Conservation (phyloP, 192 early-diverging fungal species). For the Rhizophlyctis rosea region DNA sequence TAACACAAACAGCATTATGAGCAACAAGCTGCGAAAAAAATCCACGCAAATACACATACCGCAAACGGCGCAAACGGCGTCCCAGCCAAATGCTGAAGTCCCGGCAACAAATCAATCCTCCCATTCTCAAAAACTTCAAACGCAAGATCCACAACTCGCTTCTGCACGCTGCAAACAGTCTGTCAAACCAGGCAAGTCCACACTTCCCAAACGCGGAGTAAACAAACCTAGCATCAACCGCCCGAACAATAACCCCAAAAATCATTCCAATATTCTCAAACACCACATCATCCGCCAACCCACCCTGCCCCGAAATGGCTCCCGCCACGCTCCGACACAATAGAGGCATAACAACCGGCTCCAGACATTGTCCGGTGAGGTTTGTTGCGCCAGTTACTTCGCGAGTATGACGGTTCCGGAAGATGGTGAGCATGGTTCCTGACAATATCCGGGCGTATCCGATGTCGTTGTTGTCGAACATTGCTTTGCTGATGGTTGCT, state of each 20-base stretch:
- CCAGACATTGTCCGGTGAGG: neutral
- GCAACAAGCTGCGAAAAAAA: no score
- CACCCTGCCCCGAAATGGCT: neutral
- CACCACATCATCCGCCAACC: neutral
- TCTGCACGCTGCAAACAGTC: no score
- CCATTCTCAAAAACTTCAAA: conserved; percentile 12
- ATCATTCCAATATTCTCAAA: neutral
- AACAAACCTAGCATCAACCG: neutral
- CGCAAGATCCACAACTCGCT: conserved; percentile 4
- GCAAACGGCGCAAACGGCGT: conserved; percentile 6
- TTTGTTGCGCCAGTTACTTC: neutral
- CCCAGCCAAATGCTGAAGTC: neutral
- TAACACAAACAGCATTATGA: no score
- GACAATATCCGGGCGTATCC: conserved; percentile 49
- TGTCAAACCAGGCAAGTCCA: no score
- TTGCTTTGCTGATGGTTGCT: neutral
- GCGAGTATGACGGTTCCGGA: neutral
- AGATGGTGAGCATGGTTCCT: conserved; percentile 28
- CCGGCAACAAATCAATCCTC: neutral
- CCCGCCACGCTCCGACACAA: conserved; percentile 13
- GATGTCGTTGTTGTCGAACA: conserved; percentile 11
- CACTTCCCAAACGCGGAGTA: no score
- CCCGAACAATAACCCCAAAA: neutral
- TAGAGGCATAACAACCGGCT: neutral
- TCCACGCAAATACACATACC: no score